Evolutionary conservation across 2,329 filamentous ascomycete genomes (phyloP).

Genomic region (Cladophialophora carrionii): DNA sequence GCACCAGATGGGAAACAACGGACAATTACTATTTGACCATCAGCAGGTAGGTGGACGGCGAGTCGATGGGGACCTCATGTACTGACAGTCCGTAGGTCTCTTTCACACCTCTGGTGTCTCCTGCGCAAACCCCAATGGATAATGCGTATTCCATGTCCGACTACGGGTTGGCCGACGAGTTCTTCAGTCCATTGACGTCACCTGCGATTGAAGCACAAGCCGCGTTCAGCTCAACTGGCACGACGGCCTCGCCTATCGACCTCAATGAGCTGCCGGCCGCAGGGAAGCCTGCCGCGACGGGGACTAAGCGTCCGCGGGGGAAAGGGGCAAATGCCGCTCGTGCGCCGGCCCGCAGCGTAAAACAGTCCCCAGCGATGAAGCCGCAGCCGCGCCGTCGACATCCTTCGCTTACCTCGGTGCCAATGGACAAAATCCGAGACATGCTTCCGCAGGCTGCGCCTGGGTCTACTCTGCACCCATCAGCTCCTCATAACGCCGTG

Average conservation of each 20-base stretch:
- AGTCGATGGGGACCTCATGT: neutral
- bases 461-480: slow-evolving; percentile 40
- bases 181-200: slow-evolving; percentile 56
- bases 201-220: slow-evolving; percentile 54
- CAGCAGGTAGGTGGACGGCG: slow-evolving; percentile 42
- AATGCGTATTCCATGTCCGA: slow-evolving; percentile 53
- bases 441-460: slow-evolving; percentile 43
- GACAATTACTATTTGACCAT: slow-evolving; percentile 50
- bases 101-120: slow-evolving; percentile 56
- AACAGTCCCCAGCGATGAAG: slow-evolving; percentile 51
- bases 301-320: slow-evolving; percentile 47
- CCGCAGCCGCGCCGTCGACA: slow-evolving; percentile 46
- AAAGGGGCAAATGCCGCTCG: slow-evolving; percentile 44
- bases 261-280: slow-evolving; percentile 40
- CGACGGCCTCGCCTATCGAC: slow-evolving; percentile 50
- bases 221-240: slow-evolving; percentile 47
- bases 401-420: slow-evolving; percentile 35
- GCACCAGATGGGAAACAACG: slow-evolving; percentile 46
- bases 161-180: slow-evolving; percentile 54
- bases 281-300: slow-evolving; percentile 44
- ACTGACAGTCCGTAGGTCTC: slow-evolving; percentile 46
- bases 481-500: slow-evolving; percentile 36
- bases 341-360: slow-evolving; percentile 42
- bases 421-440: slow-evolving; percentile 44
- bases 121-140: slow-evolving; percentile 56